Evolutionary conservation across 2,329 filamentous ascomycete genomes (phyloP).

Genomic region (Amauroascus niger): DNA sequence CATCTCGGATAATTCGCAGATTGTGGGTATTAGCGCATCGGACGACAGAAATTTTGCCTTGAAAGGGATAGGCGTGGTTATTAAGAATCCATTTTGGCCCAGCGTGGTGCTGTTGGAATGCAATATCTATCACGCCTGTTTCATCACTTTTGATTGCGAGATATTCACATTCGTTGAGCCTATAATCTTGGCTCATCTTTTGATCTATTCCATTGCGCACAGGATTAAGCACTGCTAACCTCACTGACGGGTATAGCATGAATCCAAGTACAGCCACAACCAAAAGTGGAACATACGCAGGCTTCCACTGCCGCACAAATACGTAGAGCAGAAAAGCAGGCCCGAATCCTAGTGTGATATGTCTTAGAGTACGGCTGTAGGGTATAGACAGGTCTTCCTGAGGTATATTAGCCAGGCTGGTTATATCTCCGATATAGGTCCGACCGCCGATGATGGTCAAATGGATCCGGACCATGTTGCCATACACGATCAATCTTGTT

Average conservation of each 20-base stretch:
- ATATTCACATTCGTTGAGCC: background rate
- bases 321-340: conserved; percentile 5
- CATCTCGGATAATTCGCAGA: conserved; percentile 6
- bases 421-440: conserved; percentile 14
- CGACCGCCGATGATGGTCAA: conserved; percentile 10
- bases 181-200: background rate
- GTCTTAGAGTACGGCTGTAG: background rate
- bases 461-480: conserved; percentile 8
- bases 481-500: conserved; percentile 4
- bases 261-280: background rate
- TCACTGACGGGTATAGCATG: conserved; percentile 1
- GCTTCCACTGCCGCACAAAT: conserved; percentile 1
- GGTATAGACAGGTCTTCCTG: background rate
- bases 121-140: conserved; percentile 13
- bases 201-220: background rate
- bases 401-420: background rate
- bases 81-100: conserved; percentile 12
- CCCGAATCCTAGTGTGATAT: background rate
- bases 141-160: conserved; percentile 12
- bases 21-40: background rate
- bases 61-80: conserved; percentile 2
- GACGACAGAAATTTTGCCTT: background rate
- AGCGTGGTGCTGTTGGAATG: conserved; percentile 4
- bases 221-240: too few relatives aligned
- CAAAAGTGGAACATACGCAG: background rate